Evolutionary conservation across 345 rosid genomes (phyloP).

Genomic region (Conringia planisiliqua): DNA sequence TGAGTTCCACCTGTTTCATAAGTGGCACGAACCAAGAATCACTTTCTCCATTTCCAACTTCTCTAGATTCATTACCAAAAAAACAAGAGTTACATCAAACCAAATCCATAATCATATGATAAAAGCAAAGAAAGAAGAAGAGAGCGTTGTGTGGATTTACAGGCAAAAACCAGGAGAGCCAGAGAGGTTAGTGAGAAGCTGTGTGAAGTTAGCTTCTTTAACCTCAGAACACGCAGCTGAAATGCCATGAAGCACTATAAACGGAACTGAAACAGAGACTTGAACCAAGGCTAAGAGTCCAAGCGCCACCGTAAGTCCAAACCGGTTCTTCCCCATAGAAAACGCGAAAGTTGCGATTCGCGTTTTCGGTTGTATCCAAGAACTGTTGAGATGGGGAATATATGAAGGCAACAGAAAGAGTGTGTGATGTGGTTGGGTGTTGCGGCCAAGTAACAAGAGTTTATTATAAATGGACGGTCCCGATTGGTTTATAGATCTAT

Average conservation of each 20-base stretch:
- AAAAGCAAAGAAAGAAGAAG: neutral
- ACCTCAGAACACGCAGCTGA: conserved; percentile 54
- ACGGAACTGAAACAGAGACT: conserved; percentile 54
- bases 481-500: conserved; percentile 1
- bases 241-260: conserved; percentile 69
- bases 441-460: conserved; percentile 23
- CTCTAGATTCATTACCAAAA: conserved; percentile 43
- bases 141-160: conserved; percentile 39
- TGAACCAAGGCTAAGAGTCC: conserved; percentile 29
- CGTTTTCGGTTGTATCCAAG: conserved; percentile 18
- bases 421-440: conserved; percentile 27
- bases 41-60: conserved; percentile 73
- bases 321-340: conserved; percentile 7
- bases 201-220: conserved; percentile 63
- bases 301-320: conserved; percentile 16
- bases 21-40: conserved; percentile 97
- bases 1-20: conserved; percentile 57
- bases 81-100: neutral
- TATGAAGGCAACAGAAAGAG: conserved; percentile 20
- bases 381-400: conserved; percentile 21
- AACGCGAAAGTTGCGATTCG: conserved; percentile 1
- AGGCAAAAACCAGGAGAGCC: conserved; percentile 78
- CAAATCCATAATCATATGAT: neutral
- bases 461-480: conserved; percentile 1
- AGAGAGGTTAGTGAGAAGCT: conserved; percentile 50